Conservation (phyloP, 768 basidiomycete genomes). For the Lactifluus hygrophoroides region DNA sequence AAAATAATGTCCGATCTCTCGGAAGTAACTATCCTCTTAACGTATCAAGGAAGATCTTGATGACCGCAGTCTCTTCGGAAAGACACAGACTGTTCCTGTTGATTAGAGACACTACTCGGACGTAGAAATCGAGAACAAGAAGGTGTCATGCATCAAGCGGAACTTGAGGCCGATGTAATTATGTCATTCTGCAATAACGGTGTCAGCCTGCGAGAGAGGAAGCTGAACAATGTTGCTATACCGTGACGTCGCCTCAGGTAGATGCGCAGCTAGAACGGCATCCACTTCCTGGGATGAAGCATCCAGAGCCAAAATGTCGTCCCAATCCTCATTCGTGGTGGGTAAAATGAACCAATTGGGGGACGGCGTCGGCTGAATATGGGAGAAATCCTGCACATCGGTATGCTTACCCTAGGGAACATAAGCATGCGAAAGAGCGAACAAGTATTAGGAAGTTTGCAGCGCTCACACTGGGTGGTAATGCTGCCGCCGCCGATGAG, state of each 20-base stretch:
- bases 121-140: no score
- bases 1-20: no score
- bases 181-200: background rate
- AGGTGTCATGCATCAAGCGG: no score
- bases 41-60: no score
- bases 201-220: background rate
- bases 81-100: no score
- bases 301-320: background rate
- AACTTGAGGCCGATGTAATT: background rate
- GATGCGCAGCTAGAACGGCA: background rate
- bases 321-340: conserved; percentile 3
- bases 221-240: background rate
- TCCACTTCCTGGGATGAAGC: background rate
- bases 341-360: conserved; percentile 48
- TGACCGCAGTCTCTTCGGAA: no score
- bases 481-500: background rate
- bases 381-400: conserved; percentile 78
- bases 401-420: conserved; percentile 33
- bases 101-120: no score
- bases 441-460: background rate
- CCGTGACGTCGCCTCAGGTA: background rate
- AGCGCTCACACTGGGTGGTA: background rate
- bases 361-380: conserved; percentile 66
- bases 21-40: no score
- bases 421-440: conserved; percentile 13